phyloP scores from a whole-genome alignment of 352 stramenopile species.

The Globisporangium viniferum region DNA sequence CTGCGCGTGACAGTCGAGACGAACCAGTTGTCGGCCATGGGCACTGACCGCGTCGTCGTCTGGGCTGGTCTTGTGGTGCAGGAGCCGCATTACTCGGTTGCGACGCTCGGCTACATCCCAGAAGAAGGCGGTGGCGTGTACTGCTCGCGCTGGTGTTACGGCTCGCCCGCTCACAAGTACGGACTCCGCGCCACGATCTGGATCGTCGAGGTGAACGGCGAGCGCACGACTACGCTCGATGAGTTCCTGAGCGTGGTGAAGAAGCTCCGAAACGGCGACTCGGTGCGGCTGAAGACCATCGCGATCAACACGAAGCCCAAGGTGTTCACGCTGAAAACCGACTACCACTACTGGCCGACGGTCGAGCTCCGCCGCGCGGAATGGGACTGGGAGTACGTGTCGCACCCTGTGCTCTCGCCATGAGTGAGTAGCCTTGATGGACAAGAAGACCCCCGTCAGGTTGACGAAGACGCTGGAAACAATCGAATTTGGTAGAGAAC shows the following conservation, averaged over 20 bases:
- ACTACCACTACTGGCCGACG: slow-evolving; percentile 91
- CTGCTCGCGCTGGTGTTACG: slow-evolving; percentile 89
- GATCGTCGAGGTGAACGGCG: slow-evolving; percentile 89
- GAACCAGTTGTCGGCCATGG: slow-evolving; percentile 64
- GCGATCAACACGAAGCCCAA: slow-evolving; percentile 89
- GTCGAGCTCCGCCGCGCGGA: slow-evolving; percentile 68
- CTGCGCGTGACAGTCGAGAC: slow-evolving; percentile 57
- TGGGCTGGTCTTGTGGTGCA: slow-evolving; percentile 93
- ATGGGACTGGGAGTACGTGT: slow-evolving; percentile 76
- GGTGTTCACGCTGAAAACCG: slow-evolving; percentile 88
- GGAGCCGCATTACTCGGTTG: slow-evolving; percentile 82
- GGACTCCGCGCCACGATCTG: slow-evolving; percentile 87
- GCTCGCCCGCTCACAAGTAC: slow-evolving; percentile 90
- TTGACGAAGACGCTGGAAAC: neutral
- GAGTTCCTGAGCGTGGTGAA: slow-evolving; percentile 83
- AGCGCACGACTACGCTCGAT: slow-evolving; percentile 76
- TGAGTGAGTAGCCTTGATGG: neutral
- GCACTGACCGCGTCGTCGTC: slow-evolving; percentile 87
- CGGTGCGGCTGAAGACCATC: slow-evolving; percentile 88
- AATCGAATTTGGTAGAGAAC: neutral
- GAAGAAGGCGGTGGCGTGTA: slow-evolving; percentile 86
- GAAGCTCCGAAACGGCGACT: slow-evolving; percentile 75
- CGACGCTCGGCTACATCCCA: slow-evolving; percentile 81
- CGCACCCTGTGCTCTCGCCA: slow-evolving; percentile 24
- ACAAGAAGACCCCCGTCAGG: neutral